Conservation (phyloP, 1,284 basidiomycete genomes). For the Meripilus lineatus region DNA sequence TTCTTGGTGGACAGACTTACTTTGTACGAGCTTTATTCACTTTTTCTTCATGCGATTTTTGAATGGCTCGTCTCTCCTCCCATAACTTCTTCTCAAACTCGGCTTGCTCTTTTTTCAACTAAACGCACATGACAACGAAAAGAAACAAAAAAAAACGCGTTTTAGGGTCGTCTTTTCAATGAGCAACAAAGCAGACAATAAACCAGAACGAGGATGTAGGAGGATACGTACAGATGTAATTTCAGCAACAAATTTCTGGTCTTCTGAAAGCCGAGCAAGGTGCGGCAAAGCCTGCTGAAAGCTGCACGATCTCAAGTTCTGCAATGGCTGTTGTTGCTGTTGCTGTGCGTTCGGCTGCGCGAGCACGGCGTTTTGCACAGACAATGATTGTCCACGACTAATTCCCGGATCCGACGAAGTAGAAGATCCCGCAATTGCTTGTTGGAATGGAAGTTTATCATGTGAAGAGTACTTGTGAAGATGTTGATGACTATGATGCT, state of each 20-base stretch:
- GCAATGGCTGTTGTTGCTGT: no score
- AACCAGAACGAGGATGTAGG: no score
- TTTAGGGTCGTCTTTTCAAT: no score
- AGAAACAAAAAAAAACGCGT: not conserved
- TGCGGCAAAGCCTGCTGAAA: slow-evolving; percentile 64
- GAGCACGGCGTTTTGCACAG: slow-evolving; percentile 8
- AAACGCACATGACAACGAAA: slow-evolving; percentile 10
- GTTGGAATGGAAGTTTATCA: no score
- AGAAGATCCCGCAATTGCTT: not conserved
- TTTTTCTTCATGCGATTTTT: slow-evolving; percentile 62
- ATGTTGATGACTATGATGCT: no score
- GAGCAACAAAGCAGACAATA: no score
- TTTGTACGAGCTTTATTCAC: slow-evolving; percentile 60
- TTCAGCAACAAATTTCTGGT: slow-evolving; percentile 41
- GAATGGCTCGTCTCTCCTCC: slow-evolving; percentile 56
- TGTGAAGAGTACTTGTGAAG: no score
- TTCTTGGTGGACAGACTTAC: slow-evolving; percentile 40
- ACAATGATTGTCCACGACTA: not conserved
- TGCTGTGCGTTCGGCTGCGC: no score
- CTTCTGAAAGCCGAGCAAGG: slow-evolving; percentile 47
- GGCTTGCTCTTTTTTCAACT: slow-evolving; percentile 64
- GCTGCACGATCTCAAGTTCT: slow-evolving; percentile 43
- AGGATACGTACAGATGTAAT: slow-evolving; percentile 53
- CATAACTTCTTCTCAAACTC: slow-evolving; percentile 59
- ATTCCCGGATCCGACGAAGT: not conserved